Conservation (phyloP, 2,329 filamentous ascomycete species). For the Escovopsis weberi region DNA sequence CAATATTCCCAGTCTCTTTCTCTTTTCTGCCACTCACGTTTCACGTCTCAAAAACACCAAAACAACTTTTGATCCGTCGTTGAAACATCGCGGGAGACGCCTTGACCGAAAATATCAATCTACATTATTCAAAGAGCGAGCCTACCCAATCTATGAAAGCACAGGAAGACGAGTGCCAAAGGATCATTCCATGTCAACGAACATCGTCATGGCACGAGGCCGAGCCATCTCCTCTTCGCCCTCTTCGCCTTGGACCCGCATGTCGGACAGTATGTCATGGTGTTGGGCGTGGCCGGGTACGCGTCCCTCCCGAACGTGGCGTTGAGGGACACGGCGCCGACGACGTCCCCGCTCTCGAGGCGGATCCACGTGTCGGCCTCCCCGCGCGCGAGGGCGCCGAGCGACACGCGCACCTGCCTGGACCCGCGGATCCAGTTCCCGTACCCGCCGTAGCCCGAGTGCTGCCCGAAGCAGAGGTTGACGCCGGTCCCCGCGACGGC, state of each 20-base stretch:
- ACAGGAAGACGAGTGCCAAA: no score
- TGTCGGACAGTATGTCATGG: conserved; percentile 16
- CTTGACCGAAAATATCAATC: no score
- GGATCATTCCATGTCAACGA: no score
- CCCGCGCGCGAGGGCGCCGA: conserved; percentile 21
- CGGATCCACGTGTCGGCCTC: conserved; percentile 46
- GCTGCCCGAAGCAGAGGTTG: conserved; percentile 46
- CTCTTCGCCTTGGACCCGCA: conserved; percentile 7
- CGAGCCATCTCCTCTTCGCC: no score
- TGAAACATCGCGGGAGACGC: no score
- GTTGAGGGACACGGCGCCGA: conserved; percentile 41
- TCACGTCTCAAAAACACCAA: no score
- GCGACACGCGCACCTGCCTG: conserved; percentile 36
- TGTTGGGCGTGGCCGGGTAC: conserved; percentile 32
- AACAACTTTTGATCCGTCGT: no score
- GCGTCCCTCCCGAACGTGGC: conserved; percentile 41
- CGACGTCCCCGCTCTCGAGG: conserved; percentile 38
- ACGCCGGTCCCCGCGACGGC: conserved; percentile 26
- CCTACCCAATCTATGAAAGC: no score
- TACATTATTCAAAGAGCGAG: no score
- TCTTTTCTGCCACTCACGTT: no score
- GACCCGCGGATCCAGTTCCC: conserved; percentile 48
- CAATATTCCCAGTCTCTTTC: no score
- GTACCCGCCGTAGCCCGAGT: conserved; percentile 57
- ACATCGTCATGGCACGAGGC: no score